These are phyloP conservation scores for Exutisphaerella laricina DNA, from an alignment of 2,329 filamentous ascomycete genomes.

Conservation along the genomic window DNA sequence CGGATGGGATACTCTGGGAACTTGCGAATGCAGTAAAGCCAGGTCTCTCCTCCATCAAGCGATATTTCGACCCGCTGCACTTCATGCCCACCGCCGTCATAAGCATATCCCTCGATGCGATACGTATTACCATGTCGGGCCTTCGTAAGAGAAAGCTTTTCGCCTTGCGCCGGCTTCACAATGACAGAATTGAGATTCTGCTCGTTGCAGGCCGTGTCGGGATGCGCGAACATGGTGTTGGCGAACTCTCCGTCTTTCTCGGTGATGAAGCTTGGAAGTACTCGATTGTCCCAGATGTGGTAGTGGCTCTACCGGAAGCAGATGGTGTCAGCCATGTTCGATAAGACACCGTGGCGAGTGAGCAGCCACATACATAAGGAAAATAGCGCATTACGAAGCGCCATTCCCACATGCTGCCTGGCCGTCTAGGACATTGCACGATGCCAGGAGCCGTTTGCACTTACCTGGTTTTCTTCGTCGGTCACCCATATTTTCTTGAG, in stretches of 20 bases:
- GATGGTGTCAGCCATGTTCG: no score
- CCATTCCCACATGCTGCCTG: no score
- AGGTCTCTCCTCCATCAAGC: slow-evolving; percentile 44
- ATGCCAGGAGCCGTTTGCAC: no score
- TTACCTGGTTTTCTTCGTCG: slow-evolving; percentile 39
- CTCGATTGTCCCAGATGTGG: slow-evolving; percentile 48
- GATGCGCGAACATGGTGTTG: slow-evolving; percentile 44
- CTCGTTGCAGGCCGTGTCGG: slow-evolving; percentile 45
- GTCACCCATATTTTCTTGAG: slow-evolving; percentile 38
- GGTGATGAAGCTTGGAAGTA: slow-evolving; percentile 45
- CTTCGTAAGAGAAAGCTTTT: slow-evolving; percentile 38
- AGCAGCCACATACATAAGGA: no score
- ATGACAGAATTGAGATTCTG: slow-evolving; percentile 48
- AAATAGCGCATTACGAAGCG: no score
- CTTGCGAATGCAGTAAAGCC: slow-evolving; percentile 46
- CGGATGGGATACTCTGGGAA: slow-evolving; percentile 47
- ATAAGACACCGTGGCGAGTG: no score
- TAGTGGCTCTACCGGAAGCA: no score
- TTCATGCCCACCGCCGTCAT: slow-evolving; percentile 47
- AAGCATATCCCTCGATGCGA: slow-evolving; percentile 45
- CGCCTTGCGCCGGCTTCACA: slow-evolving; percentile 43
- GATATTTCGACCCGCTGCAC: slow-evolving; percentile 47
- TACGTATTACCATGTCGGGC: slow-evolving; percentile 39
- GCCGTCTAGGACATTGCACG: no score
- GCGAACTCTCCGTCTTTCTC: slow-evolving; percentile 47